These are phyloP conservation scores for Lasiodiplodia gonubiensis DNA, from an alignment of 2,329 filamentous ascomycete species.

Conservation along the genomic window DNA sequence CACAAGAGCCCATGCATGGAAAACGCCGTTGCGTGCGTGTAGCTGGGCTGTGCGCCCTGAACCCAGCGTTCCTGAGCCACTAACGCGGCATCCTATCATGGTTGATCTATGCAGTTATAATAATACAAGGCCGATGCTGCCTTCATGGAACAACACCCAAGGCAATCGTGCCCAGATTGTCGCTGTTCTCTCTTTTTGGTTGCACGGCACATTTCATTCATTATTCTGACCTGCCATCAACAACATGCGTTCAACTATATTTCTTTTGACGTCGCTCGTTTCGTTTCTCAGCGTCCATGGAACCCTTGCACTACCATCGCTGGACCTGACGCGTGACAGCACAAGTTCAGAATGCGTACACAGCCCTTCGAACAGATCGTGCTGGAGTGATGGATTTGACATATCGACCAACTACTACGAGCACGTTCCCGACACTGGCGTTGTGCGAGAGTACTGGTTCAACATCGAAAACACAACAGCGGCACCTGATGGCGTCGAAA, in stretches of 20 bases:
- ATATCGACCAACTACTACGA: conserved; percentile 60
- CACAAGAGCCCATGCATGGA: no score
- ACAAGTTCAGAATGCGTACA: background rate
- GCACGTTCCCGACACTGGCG: conserved; percentile 58
- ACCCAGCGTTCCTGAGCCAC: no score
- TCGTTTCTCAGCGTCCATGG: background rate
- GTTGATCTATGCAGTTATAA: no score
- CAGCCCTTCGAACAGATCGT: background rate
- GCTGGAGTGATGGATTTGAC: conserved; percentile 46
- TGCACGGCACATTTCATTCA: no score
- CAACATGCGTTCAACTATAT: background rate
- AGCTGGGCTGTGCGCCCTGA: no score
- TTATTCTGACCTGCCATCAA: no score
- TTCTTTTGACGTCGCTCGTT: background rate
- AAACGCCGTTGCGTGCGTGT: no score
- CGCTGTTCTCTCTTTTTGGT: no score
- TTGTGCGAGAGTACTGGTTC: conserved; percentile 62
- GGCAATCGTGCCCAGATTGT: no score
- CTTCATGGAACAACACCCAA: no score
- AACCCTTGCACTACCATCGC: background rate
- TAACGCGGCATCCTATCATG: no score
- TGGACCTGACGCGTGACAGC: background rate
- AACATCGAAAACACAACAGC: conserved; percentile 57
- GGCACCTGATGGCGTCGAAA: conserved; percentile 63
- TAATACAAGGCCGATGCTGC: no score